phyloP scores from a whole-genome alignment of 2,329 filamentous ascomycete genomes.

The Lecanoromycetidae sp. region DNA sequence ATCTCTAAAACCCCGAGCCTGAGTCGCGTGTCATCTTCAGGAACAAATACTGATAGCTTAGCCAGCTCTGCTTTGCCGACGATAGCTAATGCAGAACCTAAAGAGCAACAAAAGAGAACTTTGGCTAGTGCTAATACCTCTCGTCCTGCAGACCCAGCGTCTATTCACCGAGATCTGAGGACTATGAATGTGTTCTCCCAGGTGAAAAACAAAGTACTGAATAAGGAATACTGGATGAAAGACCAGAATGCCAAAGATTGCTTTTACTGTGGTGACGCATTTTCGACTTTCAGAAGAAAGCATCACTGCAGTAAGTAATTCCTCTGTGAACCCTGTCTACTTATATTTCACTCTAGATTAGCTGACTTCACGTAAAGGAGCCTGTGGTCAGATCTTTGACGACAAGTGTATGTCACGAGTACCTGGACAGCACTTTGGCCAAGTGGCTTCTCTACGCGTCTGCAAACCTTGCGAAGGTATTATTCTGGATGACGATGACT shows the following conservation, averaged over 20 bases:
- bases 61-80: background rate
- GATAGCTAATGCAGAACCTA: background rate
- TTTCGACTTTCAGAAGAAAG: conserved; percentile 88
- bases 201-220: conserved; percentile 76
- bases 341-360: background rate
- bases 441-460: conserved; percentile 70
- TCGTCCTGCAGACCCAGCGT: conserved; percentile 23
- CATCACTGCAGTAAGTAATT: conserved; percentile 70
- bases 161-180: conserved; percentile 38
- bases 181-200: conserved; percentile 37
- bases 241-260: conserved; percentile 97
- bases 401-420: conserved; percentile 92
- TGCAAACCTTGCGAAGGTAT: conserved; percentile 88
- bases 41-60: conserved; percentile 25
- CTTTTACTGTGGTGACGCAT: conserved; percentile 79
- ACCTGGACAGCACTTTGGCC: conserved; percentile 73
- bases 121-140: background rate
- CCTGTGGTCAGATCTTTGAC: conserved; percentile 96
- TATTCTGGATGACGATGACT: conserved; percentile 80
- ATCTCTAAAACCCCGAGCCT: conserved; percentile 34
- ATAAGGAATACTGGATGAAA: conserved; percentile 98
- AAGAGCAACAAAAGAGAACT: background rate
- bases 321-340: too few relatives aligned
- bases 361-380: conserved; percentile 24
- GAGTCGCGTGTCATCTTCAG: conserved; percentile 31